Percentiles rank a stretch among this genome's conserved stretches.
These are phyloP conservation scores for Onygenales sp. DNA, from an alignment of 2,329 filamentous ascomycete genomes.

Conservation along the genomic window DNA sequence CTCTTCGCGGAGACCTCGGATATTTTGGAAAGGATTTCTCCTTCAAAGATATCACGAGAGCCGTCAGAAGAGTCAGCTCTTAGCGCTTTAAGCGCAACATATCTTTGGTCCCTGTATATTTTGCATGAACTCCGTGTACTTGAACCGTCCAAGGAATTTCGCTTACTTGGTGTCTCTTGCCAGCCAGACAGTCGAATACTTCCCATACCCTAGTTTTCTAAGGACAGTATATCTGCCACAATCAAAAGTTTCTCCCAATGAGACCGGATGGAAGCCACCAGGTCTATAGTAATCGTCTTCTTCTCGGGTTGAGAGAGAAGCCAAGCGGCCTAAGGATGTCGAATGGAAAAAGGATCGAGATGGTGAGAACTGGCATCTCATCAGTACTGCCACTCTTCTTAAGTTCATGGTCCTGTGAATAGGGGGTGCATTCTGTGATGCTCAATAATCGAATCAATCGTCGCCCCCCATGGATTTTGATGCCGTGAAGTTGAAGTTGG, in stretches of 20 bases:
- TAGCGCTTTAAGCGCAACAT: conserved; percentile 16
- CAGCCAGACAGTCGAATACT: conserved; percentile 83
- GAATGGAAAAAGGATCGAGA: neutral
- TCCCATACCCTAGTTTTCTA: conserved; percentile 86
- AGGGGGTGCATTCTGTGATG: too few relatives aligned
- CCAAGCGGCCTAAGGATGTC: neutral
- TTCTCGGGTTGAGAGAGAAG: conserved; percentile 38
- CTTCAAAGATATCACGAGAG: conserved; percentile 15
- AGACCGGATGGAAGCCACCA: conserved; percentile 84
- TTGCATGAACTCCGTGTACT: conserved; percentile 6
- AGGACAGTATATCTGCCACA: conserved; percentile 85
- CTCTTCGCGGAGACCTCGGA: conserved; percentile 9
- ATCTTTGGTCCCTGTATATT: conserved; percentile 12
- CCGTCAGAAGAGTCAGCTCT: conserved; percentile 19
- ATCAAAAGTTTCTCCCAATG: conserved; percentile 84
- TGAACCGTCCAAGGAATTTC: neutral
- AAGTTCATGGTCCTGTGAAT: too few relatives aligned
- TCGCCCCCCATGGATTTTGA: too few relatives aligned
- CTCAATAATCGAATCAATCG: too few relatives aligned
- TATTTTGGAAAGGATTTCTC: conserved; percentile 14
- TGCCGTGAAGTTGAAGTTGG: too few relatives aligned
- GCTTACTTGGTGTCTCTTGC: conserved; percentile 58
- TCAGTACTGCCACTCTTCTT: too few relatives aligned
- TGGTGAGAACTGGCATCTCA: too few relatives aligned
- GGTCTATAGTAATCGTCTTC: conserved; percentile 95